Evolutionary conservation across 1,284 basidiomycete genomes (phyloP).

Genomic region (Afroboletus lepidellus): DNA sequence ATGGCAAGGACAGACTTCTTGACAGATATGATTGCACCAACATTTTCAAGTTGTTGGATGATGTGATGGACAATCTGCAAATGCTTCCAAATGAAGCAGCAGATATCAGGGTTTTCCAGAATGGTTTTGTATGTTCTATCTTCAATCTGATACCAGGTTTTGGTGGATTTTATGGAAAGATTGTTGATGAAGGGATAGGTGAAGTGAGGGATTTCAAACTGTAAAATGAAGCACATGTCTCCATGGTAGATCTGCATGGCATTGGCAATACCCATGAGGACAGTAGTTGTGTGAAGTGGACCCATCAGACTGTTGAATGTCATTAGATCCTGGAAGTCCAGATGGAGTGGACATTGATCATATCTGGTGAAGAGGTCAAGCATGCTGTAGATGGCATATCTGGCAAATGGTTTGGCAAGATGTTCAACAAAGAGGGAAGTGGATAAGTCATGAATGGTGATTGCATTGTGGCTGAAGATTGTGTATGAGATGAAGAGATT

Average conservation of each 20-base stretch:
- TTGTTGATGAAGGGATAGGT: not conserved
- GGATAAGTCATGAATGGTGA: too few relatives aligned
- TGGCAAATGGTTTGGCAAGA: too few relatives aligned
- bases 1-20: not conserved
- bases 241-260: too few relatives aligned
- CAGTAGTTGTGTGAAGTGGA: too few relatives aligned
- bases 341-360: too few relatives aligned
- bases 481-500: not conserved
- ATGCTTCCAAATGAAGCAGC: not conserved
- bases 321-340: too few relatives aligned
- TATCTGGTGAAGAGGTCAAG: too few relatives aligned
- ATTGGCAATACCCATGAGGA: too few relatives aligned
- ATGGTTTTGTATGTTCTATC: not conserved
- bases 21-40: not conserved
- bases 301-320: too few relatives aligned
- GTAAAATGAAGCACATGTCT: too few relatives aligned
- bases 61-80: too few relatives aligned
- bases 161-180: not conserved
- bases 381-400: too few relatives aligned
- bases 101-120: not conserved
- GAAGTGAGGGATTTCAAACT: not conserved
- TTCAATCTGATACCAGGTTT: not conserved
- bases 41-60: not conserved
- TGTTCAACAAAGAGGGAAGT: not conserved
- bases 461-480: not conserved